phyloP scores from a whole-genome alignment of 768 basidiomycete genomes.

The Russula earlei region DNA sequence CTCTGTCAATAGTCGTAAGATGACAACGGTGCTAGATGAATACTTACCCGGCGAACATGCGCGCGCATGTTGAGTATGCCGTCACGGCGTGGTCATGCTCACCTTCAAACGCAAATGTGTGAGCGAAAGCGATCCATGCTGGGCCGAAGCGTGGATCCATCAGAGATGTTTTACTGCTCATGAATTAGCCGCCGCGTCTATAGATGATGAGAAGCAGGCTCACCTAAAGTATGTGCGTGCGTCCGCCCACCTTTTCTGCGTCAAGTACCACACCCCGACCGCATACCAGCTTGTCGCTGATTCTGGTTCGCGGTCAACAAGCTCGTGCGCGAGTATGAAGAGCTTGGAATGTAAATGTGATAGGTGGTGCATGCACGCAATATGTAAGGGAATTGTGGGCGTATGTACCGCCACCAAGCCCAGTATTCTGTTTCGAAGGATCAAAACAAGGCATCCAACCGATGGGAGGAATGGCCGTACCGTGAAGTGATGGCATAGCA shows the following conservation, averaged over 20 bases:
- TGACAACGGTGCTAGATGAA: conserved; percentile 1
- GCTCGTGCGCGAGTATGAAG: conserved; percentile 92
- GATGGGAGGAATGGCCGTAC: conserved; percentile 31
- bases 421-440: conserved; percentile 52
- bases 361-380: conserved; percentile 97
- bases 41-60: conserved; percentile 86
- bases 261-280: conserved; percentile 94
- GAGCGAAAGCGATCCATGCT: conserved; percentile 96
- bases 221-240: conserved; percentile 94
- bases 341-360: conserved; percentile 85
- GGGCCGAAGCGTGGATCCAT: conserved; percentile 96
- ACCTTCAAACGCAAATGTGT: conserved; percentile 93
- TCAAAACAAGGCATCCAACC: background rate
- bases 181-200: conserved; percentile 1
- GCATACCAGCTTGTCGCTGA: conserved; percentile 96
- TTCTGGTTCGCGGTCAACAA: conserved; percentile 91
- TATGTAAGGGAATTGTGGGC: conserved; percentile 85
- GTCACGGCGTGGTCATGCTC: conserved; percentile 99
- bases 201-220: conserved; percentile 17
- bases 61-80: conserved; percentile 92
- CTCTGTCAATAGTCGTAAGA: background rate
- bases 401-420: conserved; percentile 78
- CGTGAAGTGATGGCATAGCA: conserved; percentile 82
- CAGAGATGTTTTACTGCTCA: conserved; percentile 78
- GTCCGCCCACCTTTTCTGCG: conserved; percentile 78